phyloP scores from a whole-genome alignment of 495 filamentous ascomycete species.

The Penicillium desertorum region DNA sequence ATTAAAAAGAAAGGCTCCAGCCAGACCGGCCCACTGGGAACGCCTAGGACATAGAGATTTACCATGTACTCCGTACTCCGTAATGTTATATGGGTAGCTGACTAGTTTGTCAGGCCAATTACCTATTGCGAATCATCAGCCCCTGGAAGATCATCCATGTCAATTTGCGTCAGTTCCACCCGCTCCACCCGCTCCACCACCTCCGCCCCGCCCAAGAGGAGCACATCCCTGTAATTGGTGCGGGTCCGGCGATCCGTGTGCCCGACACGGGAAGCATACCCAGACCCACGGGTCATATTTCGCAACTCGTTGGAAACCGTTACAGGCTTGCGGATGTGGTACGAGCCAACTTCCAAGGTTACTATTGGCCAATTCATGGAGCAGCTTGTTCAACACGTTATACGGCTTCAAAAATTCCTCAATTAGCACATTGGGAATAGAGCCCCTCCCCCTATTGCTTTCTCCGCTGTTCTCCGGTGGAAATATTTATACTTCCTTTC shows the following conservation, averaged over 20 bases:
- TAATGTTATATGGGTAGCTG: background rate
- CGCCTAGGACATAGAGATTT: background rate
- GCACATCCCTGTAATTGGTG: background rate
- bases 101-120: background rate
- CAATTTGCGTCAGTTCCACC: slow-evolving; percentile 3
- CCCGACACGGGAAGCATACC: background rate
- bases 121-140: background rate
- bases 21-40: background rate
- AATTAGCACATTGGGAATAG: background rate
- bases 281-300: background rate
- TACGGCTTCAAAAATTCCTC: background rate
- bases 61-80: background rate
- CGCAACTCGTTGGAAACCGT: background rate
- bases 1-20: slow-evolving; percentile 1
- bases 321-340: background rate
- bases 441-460: background rate
- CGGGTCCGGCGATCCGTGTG: background rate
- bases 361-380: background rate
- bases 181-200: background rate
- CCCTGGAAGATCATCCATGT: slow-evolving; percentile 3
- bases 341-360: background rate
- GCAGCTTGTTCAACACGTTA: background rate
- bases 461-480: background rate
- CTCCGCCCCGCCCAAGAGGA: background rate
- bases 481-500: slow-evolving; percentile 1